Evolutionary conservation across 2,329 filamentous ascomycete genomes (phyloP).

Genomic region (Graphilbum fragrans): DNA sequence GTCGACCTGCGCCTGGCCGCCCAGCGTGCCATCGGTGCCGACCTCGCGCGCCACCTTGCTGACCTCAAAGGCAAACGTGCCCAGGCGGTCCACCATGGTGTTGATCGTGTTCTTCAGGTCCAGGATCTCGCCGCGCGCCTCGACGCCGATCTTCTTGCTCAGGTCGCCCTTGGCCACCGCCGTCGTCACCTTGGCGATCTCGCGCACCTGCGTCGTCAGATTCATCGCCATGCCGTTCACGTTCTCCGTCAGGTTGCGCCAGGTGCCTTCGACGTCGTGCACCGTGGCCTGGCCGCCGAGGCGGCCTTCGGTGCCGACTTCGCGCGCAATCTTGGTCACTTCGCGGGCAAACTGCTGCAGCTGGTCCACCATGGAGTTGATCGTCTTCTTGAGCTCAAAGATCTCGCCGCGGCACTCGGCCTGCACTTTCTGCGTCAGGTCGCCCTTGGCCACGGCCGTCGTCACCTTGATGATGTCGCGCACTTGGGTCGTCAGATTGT

Average conservation of each 20-base stretch:
- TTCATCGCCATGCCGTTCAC: slow-evolving; percentile 99
- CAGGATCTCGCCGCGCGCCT: slow-evolving; percentile 86
- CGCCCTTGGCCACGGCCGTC: slow-evolving; percentile 65
- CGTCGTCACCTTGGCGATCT: slow-evolving; percentile 93
- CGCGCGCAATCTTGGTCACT: slow-evolving; percentile 89
- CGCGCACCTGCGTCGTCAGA: slow-evolving; percentile 90
- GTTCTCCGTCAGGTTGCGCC: slow-evolving; percentile 88
- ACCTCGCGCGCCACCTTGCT: slow-evolving; percentile 93
- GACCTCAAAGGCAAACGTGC: slow-evolving; percentile 92
- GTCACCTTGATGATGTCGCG: slow-evolving; percentile 85
- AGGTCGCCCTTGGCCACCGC: slow-evolving; percentile 90
- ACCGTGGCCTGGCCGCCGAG: slow-evolving; percentile 91
- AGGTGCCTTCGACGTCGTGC: slow-evolving; percentile 92
- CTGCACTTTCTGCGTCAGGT: slow-evolving; percentile 93
- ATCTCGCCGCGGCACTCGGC: slow-evolving; percentile 88
- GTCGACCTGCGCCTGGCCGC: slow-evolving; percentile 85
- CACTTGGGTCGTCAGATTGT: slow-evolving; percentile 78
- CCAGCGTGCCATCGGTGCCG: slow-evolving; percentile 87
- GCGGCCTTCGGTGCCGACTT: slow-evolving; percentile 91
- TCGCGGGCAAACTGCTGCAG: slow-evolving; percentile 93
- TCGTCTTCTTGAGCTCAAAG: slow-evolving; percentile 89
- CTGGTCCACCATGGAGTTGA: slow-evolving; percentile 99
- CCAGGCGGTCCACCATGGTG: slow-evolving; percentile 94
- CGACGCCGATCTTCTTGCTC: slow-evolving; percentile 90
- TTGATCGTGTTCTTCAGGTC: slow-evolving; percentile 97